A percentile compares a stretch with the other conserved stretches of the same genome.
phyloP scores from a whole-genome alignment of 176 grass and related monocot genomes.

The Bothriochloa decipiens region DNA sequence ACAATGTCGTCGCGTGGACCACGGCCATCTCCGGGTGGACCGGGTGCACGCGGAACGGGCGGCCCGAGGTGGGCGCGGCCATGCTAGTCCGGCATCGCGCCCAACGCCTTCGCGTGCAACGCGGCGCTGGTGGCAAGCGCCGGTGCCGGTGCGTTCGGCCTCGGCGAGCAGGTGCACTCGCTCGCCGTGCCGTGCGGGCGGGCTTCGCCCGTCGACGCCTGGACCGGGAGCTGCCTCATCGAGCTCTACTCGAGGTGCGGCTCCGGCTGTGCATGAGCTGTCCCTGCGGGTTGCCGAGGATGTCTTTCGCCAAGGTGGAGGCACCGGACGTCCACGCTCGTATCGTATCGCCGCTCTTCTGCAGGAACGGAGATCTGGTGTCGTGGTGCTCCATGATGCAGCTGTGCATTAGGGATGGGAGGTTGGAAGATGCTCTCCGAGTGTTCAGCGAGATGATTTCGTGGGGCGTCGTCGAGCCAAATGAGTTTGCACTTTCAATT shows the following conservation, averaged over 20 bases:
- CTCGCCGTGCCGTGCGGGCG: slow-evolving; percentile 55
- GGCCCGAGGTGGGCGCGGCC: background rate
- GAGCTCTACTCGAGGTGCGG: slow-evolving; percentile 70
- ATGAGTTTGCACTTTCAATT: too few species aligned
- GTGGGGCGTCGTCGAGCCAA: slow-evolving; percentile 39
- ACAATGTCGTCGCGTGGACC: slow-evolving; percentile 80
- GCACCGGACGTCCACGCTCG: slow-evolving; percentile 61
- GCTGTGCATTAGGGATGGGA: slow-evolving; percentile 47
- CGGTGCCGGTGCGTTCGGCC: slow-evolving; percentile 22
- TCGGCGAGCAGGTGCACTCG: slow-evolving; percentile 72
- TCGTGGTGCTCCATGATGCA: slow-evolving; percentile 83
- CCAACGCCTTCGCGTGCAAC: slow-evolving; percentile 76
- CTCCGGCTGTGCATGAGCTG: too few species aligned
- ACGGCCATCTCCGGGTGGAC: slow-evolving; percentile 69
- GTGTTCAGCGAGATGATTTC: slow-evolving; percentile 59
- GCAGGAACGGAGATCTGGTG: slow-evolving; percentile 54
- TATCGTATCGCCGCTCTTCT: slow-evolving; percentile 73
- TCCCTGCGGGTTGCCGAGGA: slow-evolving; percentile 34
- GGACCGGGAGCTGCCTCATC: slow-evolving; percentile 55
- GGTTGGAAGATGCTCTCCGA: slow-evolving; percentile 49
- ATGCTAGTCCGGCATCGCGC: slow-evolving; percentile 51
- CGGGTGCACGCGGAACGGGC: slow-evolving; percentile 52
- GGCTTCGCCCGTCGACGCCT: slow-evolving; percentile 51
- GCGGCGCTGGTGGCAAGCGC: slow-evolving; percentile 64
- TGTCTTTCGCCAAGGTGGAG: slow-evolving; percentile 52